Conservation (phyloP, 2,329 filamentous ascomycete species). For the Phaeomoniella chlamydospora region DNA sequence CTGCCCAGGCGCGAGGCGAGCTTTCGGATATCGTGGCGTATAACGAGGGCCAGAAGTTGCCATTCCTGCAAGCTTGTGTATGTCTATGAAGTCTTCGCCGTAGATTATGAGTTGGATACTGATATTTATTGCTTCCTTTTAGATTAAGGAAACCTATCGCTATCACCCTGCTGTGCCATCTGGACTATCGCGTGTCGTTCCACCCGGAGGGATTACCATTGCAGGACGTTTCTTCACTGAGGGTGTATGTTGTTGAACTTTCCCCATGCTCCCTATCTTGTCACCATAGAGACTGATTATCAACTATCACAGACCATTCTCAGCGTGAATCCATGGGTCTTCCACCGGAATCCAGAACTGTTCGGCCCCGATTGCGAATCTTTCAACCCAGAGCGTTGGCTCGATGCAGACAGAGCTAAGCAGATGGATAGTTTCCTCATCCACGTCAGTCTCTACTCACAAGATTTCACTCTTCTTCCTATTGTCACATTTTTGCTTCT, state of each 20-base stretch:
- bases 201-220: slow-evolving; percentile 17
- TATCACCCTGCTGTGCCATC: slow-evolving; percentile 16
- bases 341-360: slow-evolving; percentile 15
- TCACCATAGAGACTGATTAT: no score
- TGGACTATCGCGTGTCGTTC: slow-evolving; percentile 16
- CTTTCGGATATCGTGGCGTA: slow-evolving; percentile 11
- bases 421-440: slow-evolving; percentile 14
- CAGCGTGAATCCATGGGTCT: slow-evolving; percentile 17
- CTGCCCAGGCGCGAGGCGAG: slow-evolving; percentile 9
- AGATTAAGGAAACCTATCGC: slow-evolving; percentile 21
- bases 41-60: slow-evolving; percentile 16
- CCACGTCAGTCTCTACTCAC: slow-evolving; percentile 5
- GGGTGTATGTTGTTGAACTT: slow-evolving; percentile 9
- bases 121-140: background rate
- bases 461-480: background rate
- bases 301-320: slow-evolving; percentile 11
- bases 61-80: slow-evolving; percentile 21
- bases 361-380: slow-evolving; percentile 17
- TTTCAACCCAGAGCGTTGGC: slow-evolving; percentile 21
- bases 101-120: background rate
- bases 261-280: no score
- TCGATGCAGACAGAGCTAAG: slow-evolving; percentile 3
- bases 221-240: slow-evolving; percentile 14
- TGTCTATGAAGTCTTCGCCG: slow-evolving; percentile 1
- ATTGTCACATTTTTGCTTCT: background rate